Evolutionary conservation across 306 rosid species (phyloP), one percentile per base, ranked within the genome.

Genomic region (Dalbergia cultrata): DNA sequence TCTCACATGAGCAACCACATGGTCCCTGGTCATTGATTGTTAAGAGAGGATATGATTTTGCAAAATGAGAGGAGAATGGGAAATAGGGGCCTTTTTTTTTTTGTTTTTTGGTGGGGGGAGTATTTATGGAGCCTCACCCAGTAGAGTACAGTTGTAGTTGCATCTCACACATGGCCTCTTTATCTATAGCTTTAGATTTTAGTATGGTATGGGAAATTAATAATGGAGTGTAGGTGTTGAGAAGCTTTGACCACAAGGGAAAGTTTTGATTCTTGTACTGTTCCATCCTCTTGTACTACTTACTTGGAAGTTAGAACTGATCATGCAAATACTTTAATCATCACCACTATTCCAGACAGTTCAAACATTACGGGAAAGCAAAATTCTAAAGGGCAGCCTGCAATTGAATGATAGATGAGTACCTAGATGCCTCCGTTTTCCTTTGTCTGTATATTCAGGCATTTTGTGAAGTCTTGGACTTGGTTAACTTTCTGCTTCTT

Each of bases 1-100:
- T 87, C 86, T 87, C 86, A 83, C 90, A 80, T 89, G 91, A 83
- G 58, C 72, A 72, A 82, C 63, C 88, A 86, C 88, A 86, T 85
- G 91, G 85, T 56, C 21, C 67, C 45, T 77, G 76, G 86, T 71
- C 59, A 63, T 87, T 80, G 91, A 84, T 54, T 80, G 85, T 72
- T 75, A 35, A 67, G 26, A 78, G 84, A 82, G 80, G 80, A 75
- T 54, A 52, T 45, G 73, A 79, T 76, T 71, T 63, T 63, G 57
- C 68, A 77, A 67, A 60, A 44, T 50, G 59, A 76, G 74, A 73
- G 21, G 44, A 44, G 47, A 16, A n/a, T 50, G 35, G 75, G 75
- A 61, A 35, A 68, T 39, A 44, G 70, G 49, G n/a, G n/a, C n/a
- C n/a, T n/a, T n/a, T n/a, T n/a, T n/a, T n/a, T n/a, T n/a, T n/a